phyloP scores from a whole-genome alignment of 2,329 filamentous ascomycete species.

The Aspergillus neoniger region DNA sequence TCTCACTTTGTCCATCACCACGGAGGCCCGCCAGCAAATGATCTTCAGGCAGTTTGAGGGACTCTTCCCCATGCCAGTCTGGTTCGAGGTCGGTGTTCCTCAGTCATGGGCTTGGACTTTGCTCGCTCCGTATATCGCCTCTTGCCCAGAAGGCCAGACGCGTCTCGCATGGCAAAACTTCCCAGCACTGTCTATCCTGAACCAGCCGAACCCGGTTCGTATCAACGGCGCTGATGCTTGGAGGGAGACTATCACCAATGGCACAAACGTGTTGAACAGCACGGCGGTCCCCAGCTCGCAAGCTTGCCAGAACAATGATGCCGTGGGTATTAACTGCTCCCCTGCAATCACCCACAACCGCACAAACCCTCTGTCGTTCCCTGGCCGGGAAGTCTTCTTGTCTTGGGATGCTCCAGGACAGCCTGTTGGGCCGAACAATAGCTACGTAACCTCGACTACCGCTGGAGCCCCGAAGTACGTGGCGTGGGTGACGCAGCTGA shows the following conservation, averaged over 20 bases:
- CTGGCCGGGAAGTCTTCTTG: constrained; percentile 71
- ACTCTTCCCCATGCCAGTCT: constrained; percentile 77
- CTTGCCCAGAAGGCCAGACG: constrained; percentile 71
- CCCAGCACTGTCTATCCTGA: constrained; percentile 68
- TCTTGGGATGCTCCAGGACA: constrained; percentile 71
- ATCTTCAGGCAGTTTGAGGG: constrained; percentile 82
- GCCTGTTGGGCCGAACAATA: constrained; percentile 76
- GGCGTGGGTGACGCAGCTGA: constrained; percentile 76
- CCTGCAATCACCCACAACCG: constrained; percentile 70
- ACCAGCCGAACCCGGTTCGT: constrained; percentile 74
- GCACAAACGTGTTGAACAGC: constrained; percentile 36
- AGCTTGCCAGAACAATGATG: constrained; percentile 60
- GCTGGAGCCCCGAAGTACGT: constrained; percentile 66
- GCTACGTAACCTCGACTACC: constrained; percentile 66
- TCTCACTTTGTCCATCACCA: constrained; percentile 73
- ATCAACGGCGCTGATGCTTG: constrained; percentile 62
- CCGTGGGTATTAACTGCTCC: constrained; percentile 54
- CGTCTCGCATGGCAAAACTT: constrained; percentile 84
- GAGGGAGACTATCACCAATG: constrained; percentile 60
- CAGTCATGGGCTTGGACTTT: constrained; percentile 85
- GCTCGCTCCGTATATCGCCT: constrained; percentile 77
- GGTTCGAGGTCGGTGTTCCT: constrained; percentile 77
- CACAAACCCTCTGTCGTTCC: constrained; percentile 69
- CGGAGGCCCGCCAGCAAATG: constrained; percentile 79
- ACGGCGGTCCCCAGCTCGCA: constrained; percentile 48